Conservation (phyloP, 2,329 filamentous ascomycete species). For the Alternaria sp. region DNA sequence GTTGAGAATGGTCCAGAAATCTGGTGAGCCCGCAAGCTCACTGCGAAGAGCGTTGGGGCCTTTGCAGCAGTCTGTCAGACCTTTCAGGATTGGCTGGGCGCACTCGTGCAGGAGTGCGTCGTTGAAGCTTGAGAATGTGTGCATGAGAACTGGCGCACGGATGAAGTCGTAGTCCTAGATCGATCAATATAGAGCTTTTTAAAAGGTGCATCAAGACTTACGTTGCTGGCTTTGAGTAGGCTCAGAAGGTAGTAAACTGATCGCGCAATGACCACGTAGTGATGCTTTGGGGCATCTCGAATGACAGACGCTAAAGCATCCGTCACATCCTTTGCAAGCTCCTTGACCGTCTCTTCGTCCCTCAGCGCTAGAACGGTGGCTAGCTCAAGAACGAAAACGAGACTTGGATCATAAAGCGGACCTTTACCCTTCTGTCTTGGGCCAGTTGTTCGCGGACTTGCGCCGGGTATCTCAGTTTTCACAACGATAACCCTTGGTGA, state of each 20-base stretch:
- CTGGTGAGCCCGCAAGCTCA: conserved; percentile 93
- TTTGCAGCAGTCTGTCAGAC: conserved; percentile 80
- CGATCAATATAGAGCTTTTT: conserved; percentile 1
- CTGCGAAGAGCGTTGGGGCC: conserved; percentile 80
- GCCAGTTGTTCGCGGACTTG: conserved; percentile 67
- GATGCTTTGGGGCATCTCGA: conserved; percentile 78
- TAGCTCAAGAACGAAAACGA: conserved; percentile 91
- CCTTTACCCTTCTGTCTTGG: conserved; percentile 64
- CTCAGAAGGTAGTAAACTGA: conserved; percentile 86
- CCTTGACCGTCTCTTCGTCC: conserved; percentile 74
- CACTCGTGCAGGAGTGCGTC: conserved; percentile 79
- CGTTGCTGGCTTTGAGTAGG: conserved; percentile 83
- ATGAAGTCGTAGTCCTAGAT: conserved; percentile 84
- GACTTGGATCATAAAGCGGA: conserved; percentile 80
- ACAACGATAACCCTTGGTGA: conserved; percentile 84
- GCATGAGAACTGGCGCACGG: conserved; percentile 87
- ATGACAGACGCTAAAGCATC: conserved; percentile 82
- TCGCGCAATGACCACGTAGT: conserved; percentile 83
- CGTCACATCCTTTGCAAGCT: conserved; percentile 80
- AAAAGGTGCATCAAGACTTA: conserved; percentile 56
- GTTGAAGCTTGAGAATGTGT: conserved; percentile 87
- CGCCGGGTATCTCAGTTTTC: conserved; percentile 79
- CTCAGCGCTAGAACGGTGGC: conserved; percentile 82
- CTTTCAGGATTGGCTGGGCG: conserved; percentile 77
- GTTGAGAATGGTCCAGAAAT: conserved; percentile 93